Conservation (phyloP, 164 flowering plant genomes). For the Sextonia rubra region DNA sequence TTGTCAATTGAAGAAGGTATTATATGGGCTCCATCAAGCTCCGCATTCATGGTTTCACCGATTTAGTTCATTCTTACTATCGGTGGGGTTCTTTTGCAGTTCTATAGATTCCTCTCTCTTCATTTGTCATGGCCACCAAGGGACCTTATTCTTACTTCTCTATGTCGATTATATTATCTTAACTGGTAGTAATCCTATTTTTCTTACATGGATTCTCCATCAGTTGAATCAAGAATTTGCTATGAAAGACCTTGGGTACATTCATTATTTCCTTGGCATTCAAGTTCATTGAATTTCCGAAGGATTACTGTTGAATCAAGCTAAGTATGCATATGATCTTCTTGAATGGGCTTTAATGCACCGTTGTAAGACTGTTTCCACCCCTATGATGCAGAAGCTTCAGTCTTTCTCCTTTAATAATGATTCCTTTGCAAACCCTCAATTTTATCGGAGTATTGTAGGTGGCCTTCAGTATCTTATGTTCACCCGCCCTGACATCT, state of each 20-base stretch:
- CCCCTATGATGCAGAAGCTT: not conserved
- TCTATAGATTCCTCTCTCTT: not conserved
- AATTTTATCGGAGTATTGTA: no score
- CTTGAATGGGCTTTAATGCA: not conserved
- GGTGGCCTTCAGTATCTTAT: no score
- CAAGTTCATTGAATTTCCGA: not conserved
- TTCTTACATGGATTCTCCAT: not conserved
- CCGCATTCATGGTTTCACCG: not conserved
- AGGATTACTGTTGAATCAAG: not conserved
- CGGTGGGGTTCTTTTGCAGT: not conserved
- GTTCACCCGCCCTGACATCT: no score
- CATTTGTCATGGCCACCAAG: not conserved
- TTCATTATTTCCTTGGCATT: no score
- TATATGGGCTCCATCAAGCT: not conserved
- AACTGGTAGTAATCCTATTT: not conserved
- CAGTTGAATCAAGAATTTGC: no score
- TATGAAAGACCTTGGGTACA: no score
- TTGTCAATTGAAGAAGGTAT: not conserved
- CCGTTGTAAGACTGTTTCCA: not conserved
- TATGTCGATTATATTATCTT: constrained; percentile 5
- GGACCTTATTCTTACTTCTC: not conserved
- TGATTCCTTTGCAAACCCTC: not conserved
- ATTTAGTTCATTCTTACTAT: not conserved
- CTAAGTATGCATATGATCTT: not conserved
- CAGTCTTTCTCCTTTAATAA: not conserved